These are phyloP conservation scores for Angomonas deanei DNA, from an alignment of 208 protist genomes.

Conservation along the genomic window DNA sequence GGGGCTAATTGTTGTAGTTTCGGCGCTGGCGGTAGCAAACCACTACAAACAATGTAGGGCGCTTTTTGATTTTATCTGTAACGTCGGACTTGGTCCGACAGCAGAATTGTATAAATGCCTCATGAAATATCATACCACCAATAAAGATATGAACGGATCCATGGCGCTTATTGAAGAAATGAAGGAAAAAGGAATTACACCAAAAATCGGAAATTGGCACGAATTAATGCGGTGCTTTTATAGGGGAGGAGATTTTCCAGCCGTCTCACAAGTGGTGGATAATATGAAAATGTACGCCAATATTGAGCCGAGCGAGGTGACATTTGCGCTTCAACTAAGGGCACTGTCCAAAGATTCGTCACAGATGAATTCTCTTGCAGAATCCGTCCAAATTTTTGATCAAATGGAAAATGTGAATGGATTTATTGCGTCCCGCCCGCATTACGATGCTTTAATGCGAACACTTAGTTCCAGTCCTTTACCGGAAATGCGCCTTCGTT, in stretches of 20 bases:
- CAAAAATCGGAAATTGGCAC: constrained; percentile 90
- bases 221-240: constrained; percentile 85
- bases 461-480: constrained; percentile 66
- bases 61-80: constrained; percentile 65
- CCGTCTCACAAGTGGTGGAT: constrained; percentile 75
- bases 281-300: constrained; percentile 93
- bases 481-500: constrained; percentile 81
- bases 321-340: constrained; percentile 75
- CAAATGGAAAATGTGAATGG: constrained; percentile 90
- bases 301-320: constrained; percentile 88
- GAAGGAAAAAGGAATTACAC: constrained; percentile 78
- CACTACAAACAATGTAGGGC: constrained; percentile 56
- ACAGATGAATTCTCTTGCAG: constrained; percentile 68
- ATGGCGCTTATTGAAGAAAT: constrained; percentile 87
- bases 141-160: constrained; percentile 58
- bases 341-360: constrained; percentile 66
- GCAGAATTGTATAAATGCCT: constrained; percentile 83
- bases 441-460: constrained; percentile 85
- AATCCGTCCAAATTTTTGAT: constrained; percentile 86
- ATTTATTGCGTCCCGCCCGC: constrained; percentile 77
- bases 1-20: constrained; percentile 59
- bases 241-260: constrained; percentile 73
- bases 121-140: constrained; percentile 57
- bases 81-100: constrained; percentile 63
- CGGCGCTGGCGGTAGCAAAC: constrained; percentile 53